A percentile compares a stretch with the other conserved stretches of the same genome.
Conservation (phyloP, 208 protist species). For the Trypanosoma mega region DNA sequence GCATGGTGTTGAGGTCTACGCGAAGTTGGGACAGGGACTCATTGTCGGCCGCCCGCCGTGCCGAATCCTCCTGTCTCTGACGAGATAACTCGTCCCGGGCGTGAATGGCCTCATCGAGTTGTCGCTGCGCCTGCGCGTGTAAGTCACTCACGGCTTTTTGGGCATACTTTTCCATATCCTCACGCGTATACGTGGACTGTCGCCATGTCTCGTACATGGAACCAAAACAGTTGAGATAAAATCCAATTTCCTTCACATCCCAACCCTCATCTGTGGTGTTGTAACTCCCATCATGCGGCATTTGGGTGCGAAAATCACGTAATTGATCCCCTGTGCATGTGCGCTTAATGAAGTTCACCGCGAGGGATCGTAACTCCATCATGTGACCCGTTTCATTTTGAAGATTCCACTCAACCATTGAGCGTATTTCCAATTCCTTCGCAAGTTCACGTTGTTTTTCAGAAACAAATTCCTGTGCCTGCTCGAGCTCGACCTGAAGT, state of each 20-base stretch:
- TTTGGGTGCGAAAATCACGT: conserved; percentile 47
- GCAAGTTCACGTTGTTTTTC: conserved; percentile 64
- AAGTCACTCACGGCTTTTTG: conserved; percentile 53
- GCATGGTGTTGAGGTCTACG: conserved; percentile 69
- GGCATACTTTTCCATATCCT: conserved; percentile 88
- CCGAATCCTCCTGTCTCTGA: conserved; percentile 72
- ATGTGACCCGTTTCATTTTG: conserved; percentile 59
- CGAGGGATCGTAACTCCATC: conserved; percentile 64
- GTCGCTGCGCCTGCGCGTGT: conserved; percentile 69
- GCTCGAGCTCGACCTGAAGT: conserved; percentile 73
- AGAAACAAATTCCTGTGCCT: conserved; percentile 56
- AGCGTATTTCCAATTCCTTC: conserved; percentile 50
- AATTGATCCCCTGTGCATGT: conserved; percentile 77
- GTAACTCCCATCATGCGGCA: conserved; percentile 69
- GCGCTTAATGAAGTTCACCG: conserved; percentile 88
- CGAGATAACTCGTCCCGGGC: conserved; percentile 63
- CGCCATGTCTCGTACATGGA: conserved; percentile 77
- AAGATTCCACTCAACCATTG: conserved; percentile 69
- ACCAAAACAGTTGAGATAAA: conserved; percentile 74
- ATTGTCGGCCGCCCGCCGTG: conserved; percentile 57
- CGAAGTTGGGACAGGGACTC: conserved; percentile 75
- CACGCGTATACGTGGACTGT: conserved; percentile 76
- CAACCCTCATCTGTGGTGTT: conserved; percentile 65
- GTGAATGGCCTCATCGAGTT: conserved; percentile 66
- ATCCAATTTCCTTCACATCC: conserved; percentile 86